Base-by-base conservation (phyloP, 176 grass and related monocot species). In the Areca catechu region DNA sequence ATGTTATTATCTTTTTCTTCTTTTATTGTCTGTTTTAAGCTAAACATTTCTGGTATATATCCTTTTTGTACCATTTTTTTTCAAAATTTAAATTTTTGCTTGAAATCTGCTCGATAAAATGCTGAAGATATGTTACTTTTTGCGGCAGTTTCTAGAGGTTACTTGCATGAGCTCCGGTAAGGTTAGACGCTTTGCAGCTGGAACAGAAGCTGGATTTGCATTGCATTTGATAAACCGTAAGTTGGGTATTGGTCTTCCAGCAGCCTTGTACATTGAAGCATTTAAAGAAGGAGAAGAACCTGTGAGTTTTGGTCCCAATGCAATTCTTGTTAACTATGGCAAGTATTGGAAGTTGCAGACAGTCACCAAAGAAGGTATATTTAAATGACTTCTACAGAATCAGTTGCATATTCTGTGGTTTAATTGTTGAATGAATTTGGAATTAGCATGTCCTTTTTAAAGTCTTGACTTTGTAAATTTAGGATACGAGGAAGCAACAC, bases 231-330 rank as follows among this genome's bases (percentile, higher is more conserved):
- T 97, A 49, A 85, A 97, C 73, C 62, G 80, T 28, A 97, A 85
- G 69, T 77, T 91, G 15, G 69, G 63, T 10, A 57, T 70, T 3
- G 78, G 87, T 21, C 28, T 48, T 43, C 68, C 65, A 7, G 54
- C 60, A 56, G 83, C 83, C 73, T 79, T 97, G 72, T 85, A 79
- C 76, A 78, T 97, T 56, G 93, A 83, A 58, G 78, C 86, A 50
- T 53, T 75, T 15, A 88, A 90, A 72, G 83, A 91, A 65, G 87
- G 81, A 27, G 83, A 97, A 61, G 87, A 97, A 52, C 78, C 87
- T 56, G 75, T 97, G 66, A 62, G 72, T 71, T 97, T 92, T 62
- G 87, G 87, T 21, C 83, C 87, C 37, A 77, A 54, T 55, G 78
- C 93, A 15, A 34, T 77, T 52, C 87, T 97, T 68, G 71, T 75